Percentiles rank a stretch among this genome's conserved stretches.
phyloP scores from a whole-genome alignment of 78 protist species.

The Salpingoeca rosetta region DNA sequence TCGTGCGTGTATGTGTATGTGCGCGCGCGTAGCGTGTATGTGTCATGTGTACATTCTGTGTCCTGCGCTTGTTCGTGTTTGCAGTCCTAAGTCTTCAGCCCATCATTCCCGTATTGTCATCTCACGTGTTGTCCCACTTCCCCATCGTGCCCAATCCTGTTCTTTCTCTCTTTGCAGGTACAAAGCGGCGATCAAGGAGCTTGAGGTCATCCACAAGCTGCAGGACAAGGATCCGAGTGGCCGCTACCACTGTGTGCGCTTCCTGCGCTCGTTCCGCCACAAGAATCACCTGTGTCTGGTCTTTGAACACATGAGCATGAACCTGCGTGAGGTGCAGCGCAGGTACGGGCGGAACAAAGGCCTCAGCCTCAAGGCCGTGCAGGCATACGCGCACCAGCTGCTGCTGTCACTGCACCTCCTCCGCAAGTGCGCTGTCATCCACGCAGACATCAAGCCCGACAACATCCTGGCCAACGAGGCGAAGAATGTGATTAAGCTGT shows the following conservation, averaged over 20 bases:
- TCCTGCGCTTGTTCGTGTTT: too few species aligned
- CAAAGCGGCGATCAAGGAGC: constrained; percentile 61
- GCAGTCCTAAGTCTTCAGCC: too few species aligned
- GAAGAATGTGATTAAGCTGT: constrained; percentile 51
- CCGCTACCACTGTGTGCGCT: constrained; percentile 51
- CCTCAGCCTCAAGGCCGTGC: constrained; percentile 61
- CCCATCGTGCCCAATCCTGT: too few species aligned
- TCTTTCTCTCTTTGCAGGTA: too few species aligned
- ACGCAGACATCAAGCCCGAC: constrained; percentile 82
- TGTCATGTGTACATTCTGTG: too few species aligned
- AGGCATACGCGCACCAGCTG: constrained; percentile 64
- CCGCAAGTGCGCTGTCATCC: constrained; percentile 46
- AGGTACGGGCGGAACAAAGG: constrained; percentile 68
- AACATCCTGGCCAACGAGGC: constrained; percentile 40
- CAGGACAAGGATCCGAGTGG: constrained; percentile 24
- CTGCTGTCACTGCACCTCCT: constrained; percentile 57
- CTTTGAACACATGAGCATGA: constrained; percentile 72
- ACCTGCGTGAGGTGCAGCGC: constrained; percentile 57
- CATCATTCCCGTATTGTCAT: constrained; percentile 25
- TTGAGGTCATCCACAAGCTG: constrained; percentile 49
- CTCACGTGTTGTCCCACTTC: too few species aligned
- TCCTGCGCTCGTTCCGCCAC: constrained; percentile 47
- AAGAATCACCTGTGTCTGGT: constrained; percentile 79
- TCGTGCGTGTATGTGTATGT: constrained; percentile 17
- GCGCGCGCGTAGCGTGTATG: too few species aligned